Conservation (phyloP, 495 filamentous ascomycete species). For the Chaetomidium leptoderma region DNA sequence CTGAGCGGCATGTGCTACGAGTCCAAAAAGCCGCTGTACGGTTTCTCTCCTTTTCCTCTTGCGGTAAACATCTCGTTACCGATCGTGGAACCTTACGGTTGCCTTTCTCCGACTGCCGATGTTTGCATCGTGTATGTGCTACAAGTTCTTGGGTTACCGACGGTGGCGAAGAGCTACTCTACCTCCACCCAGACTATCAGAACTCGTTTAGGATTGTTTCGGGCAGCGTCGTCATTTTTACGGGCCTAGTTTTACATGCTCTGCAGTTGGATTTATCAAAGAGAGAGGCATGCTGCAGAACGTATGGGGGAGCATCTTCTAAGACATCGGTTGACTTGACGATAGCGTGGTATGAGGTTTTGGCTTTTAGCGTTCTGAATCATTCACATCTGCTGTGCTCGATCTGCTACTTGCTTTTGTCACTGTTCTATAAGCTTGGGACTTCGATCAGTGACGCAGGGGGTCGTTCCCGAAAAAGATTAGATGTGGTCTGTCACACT, state of each 20-base stretch:
- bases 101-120: background rate
- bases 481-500: too few species aligned
- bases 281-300: background rate
- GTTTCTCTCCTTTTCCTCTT: conserved; percentile 1
- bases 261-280: background rate
- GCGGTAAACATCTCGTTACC: background rate
- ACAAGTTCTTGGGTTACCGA: background rate
- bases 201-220: background rate
- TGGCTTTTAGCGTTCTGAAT: background rate
- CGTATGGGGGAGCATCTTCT: background rate
- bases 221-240: background rate
- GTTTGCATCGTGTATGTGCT: background rate
- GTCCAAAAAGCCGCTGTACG: background rate
- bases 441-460: too few species aligned
- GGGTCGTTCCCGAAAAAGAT: too few species aligned
- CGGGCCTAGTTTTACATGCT: background rate
- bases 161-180: background rate
- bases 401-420: background rate
- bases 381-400: background rate
- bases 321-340: background rate
- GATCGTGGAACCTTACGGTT: background rate
- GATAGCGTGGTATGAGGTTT: background rate
- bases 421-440: too few species aligned
- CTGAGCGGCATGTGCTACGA: background rate
- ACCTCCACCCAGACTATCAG: background rate